Conservation (phyloP, 129 eudicot genomes). For the Escallonia herrerae region DNA sequence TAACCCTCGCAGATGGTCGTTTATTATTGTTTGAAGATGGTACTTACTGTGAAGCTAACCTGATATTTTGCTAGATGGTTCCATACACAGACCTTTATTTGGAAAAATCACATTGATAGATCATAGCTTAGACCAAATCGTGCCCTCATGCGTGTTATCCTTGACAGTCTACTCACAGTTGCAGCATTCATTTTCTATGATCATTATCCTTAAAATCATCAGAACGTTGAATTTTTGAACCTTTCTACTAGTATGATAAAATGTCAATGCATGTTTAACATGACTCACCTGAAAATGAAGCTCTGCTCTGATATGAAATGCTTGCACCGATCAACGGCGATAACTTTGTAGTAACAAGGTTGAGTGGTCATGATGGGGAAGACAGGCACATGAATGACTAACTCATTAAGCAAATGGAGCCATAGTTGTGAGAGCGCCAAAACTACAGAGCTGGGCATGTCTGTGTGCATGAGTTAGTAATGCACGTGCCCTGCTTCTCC, state of each 20-base stretch:
- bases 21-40: too few relatives aligned
- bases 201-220: constrained; percentile 4
- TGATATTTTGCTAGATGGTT: too few relatives aligned
- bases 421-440: not conserved
- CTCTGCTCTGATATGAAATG: not conserved
- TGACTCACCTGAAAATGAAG: constrained; percentile 20
- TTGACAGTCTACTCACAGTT: not conserved
- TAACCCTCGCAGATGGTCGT: too few relatives aligned
- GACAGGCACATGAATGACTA: constrained; percentile 91
- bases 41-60: too few relatives aligned
- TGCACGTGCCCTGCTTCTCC: constrained; percentile 99
- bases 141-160: not conserved
- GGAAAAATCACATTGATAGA: not conserved
- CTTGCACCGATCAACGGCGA: not conserved
- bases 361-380: constrained; percentile 97
- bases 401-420: constrained; percentile 28
- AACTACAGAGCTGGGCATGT: not conserved
- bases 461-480: constrained; percentile 56
- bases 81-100: not conserved
- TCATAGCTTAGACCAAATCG: not conserved
- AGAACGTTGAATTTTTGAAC: not conserved
- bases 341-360: constrained; percentile 30
- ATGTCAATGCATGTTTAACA: not conserved
- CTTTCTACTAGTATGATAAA: not conserved
- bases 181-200: constrained; percentile 1